Percentiles rank a stretch among this genome's conserved stretches.
These are phyloP conservation scores for Dendrocalamus latiflorus DNA, from an alignment of 202 grass and related monocot genomes.

Conservation along the genomic window DNA sequence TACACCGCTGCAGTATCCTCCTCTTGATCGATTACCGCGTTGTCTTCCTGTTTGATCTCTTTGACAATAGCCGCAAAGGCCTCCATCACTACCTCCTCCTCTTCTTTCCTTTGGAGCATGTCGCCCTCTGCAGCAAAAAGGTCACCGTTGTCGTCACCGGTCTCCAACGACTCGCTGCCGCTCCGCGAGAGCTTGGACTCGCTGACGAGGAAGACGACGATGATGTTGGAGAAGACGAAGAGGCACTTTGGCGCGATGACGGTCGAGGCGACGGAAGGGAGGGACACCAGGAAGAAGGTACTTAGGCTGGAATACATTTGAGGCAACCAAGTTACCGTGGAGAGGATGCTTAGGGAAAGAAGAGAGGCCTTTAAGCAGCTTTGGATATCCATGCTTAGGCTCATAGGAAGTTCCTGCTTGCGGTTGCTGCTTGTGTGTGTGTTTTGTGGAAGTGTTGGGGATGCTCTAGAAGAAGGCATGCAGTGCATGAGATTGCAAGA, in stretches of 20 bases:
- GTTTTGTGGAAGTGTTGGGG: not conserved
- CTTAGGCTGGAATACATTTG: conserved; percentile 21
- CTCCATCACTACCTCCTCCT: not conserved
- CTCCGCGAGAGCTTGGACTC: conserved; percentile 29
- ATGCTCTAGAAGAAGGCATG: not conserved
- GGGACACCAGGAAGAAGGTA: conserved; percentile 30
- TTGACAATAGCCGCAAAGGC: not conserved
- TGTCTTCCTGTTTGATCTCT: not conserved
- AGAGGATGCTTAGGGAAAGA: conserved; percentile 33
- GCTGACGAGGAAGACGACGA: too few species aligned
- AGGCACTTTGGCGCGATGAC: conserved; percentile 40
- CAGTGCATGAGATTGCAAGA: not conserved
- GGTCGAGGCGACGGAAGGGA: conserved; percentile 26
- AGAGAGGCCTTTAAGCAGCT: not conserved
- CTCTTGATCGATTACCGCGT: not conserved
- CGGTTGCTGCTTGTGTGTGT: not conserved
- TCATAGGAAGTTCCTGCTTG: too few species aligned
- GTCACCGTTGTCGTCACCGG: not conserved
- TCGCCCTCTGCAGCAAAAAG: not conserved
- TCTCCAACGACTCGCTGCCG: not conserved
- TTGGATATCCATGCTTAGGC: not conserved
- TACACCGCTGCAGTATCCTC: not conserved
- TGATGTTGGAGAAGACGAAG: conserved; percentile 65
- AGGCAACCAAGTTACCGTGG: conserved; percentile 32
- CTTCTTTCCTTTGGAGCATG: not conserved